phyloP scores from a whole-genome alignment of 164 flowering plant genomes.

The Santalum album region DNA sequence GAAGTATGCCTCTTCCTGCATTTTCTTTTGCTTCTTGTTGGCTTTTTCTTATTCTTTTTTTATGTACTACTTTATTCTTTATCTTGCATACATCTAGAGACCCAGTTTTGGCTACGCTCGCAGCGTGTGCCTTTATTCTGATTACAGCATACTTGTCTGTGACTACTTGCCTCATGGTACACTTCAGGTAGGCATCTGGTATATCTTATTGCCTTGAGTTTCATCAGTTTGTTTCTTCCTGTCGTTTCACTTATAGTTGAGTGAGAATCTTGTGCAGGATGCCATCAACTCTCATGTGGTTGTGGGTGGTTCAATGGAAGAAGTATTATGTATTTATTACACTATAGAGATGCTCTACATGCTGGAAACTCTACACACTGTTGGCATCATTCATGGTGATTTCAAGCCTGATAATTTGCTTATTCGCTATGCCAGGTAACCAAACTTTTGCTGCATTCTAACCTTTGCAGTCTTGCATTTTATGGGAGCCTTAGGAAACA shows the following conservation, averaged over 20 bases:
- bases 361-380: constrained; percentile 72
- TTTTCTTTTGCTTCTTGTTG: not conserved
- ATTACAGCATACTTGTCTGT: constrained; percentile 78
- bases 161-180: constrained; percentile 77
- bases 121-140: constrained; percentile 66
- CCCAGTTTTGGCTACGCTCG: constrained; percentile 74
- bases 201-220: not conserved
- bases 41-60: not conserved
- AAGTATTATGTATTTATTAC: constrained; percentile 83
- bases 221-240: not conserved
- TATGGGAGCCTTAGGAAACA: no score
- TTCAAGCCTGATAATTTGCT: constrained; percentile 96
- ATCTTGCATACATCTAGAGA: constrained; percentile 44
- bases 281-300: constrained; percentile 75
- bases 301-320: constrained; percentile 68
- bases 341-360: constrained; percentile 84
- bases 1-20: constrained; percentile 38
- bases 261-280: constrained; percentile 48
- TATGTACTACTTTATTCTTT: constrained; percentile 9
- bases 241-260: constrained; percentile 5
- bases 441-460: not conserved
- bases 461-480: no score
- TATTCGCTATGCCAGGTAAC: constrained; percentile 74
- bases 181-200: constrained; percentile 52
- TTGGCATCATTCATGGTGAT: constrained; percentile 89